Conservation (phyloP, 441 rosid genomes). For the Bruguiera hainesii region DNA sequence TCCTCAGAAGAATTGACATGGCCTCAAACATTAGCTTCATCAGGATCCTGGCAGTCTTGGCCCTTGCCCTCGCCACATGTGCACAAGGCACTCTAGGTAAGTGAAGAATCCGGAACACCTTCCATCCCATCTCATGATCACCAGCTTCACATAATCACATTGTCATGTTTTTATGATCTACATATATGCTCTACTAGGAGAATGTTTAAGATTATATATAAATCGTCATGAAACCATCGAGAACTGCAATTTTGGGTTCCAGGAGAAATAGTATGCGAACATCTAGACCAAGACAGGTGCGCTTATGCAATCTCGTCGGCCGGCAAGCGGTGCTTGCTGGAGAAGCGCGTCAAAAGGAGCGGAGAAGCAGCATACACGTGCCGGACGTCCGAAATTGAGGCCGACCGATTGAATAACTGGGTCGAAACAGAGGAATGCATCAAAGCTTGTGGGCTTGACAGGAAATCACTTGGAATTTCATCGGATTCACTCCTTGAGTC, state of each 20-base stretch:
- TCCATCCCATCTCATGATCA: neutral
- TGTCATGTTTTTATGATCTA: too few relatives aligned
- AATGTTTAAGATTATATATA: too few relatives aligned
- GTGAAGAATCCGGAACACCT: neutral
- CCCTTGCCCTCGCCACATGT: slow-evolving; percentile 29
- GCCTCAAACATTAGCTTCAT: slow-evolving; percentile 25
- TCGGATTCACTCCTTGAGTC: slow-evolving; percentile 75
- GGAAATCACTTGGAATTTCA: slow-evolving; percentile 75
- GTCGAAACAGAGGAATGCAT: slow-evolving; percentile 67
- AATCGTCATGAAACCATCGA: neutral
- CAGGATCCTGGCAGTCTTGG: slow-evolving; percentile 23
- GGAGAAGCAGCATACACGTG: slow-evolving; percentile 55
- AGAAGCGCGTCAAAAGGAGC: slow-evolving; percentile 52
- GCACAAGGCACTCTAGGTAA: slow-evolving; percentile 36
- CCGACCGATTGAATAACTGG: slow-evolving; percentile 53
- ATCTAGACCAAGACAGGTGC: slow-evolving; percentile 51
- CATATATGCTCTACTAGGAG: too few relatives aligned
- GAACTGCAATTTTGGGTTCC: neutral
- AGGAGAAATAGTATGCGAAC: slow-evolving; percentile 55
- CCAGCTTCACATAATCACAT: neutral
- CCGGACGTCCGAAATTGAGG: slow-evolving; percentile 60
- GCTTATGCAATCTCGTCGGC: slow-evolving; percentile 68
- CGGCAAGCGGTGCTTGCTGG: slow-evolving; percentile 70
- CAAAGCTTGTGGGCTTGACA: slow-evolving; percentile 59
- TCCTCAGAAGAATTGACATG: slow-evolving; percentile 13